A percentile compares a stretch with the other conserved stretches of the same genome.
Evolutionary conservation across 345 rosid species (phyloP).

Genomic region (Eucalyptus erythrocorys): DNA sequence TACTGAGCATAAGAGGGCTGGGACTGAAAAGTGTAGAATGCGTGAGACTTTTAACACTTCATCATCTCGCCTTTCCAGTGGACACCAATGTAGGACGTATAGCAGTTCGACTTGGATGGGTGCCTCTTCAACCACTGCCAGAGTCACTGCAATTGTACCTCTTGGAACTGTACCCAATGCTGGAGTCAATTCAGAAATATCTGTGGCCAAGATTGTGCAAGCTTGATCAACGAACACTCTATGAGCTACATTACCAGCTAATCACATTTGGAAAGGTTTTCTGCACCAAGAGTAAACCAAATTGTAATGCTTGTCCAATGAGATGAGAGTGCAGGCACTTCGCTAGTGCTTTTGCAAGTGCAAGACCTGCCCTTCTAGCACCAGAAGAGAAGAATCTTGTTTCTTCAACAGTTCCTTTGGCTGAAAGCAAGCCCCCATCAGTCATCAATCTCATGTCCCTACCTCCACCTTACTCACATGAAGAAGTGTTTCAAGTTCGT

Average conservation of each 20-base stretch:
- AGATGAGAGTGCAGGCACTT: conserved; percentile 96
- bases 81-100: conserved; percentile 96
- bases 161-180: conserved; percentile 85
- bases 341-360: conserved; percentile 98
- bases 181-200: conserved; percentile 83
- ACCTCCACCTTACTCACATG: conserved; percentile 10
- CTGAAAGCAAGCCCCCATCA: conserved; percentile 16
- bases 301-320: conserved; percentile 98
- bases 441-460: conserved; percentile 26
- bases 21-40: conserved; percentile 98
- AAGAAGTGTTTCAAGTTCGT: not conserved
- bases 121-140: conserved; percentile 87
- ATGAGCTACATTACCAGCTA: conserved; percentile 91
- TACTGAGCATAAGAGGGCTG: conserved; percentile 71
- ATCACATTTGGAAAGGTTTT: conserved; percentile 98
- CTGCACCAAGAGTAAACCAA: conserved; percentile 88
- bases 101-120: conserved; percentile 98
- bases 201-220: conserved; percentile 98
- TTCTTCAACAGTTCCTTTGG: conserved; percentile 18
- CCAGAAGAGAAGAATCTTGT: conserved; percentile 60
- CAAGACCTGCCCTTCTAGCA: conserved; percentile 81
- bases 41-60: conserved; percentile 86
- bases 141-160: conserved; percentile 90
- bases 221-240: conserved; percentile 79
- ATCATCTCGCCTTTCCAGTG: conserved; percentile 89